Conservation (phyloP, 2,329 filamentous ascomycete species). For the Pseudogymnoascus sp. region DNA sequence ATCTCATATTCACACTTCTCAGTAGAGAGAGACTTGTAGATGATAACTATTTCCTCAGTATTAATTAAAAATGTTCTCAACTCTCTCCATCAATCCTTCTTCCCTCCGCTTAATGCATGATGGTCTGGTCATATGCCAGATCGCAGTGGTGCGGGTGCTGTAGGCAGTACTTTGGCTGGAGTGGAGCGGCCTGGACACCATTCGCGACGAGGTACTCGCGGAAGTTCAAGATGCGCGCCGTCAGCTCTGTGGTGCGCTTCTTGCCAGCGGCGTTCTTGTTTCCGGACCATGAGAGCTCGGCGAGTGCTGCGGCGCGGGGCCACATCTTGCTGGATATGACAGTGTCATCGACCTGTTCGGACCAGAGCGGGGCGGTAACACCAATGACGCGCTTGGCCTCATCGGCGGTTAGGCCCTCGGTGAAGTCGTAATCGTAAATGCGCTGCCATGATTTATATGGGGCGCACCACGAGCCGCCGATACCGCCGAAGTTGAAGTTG, state of each 20-base stretch:
- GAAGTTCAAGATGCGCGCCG: slow-evolving; percentile 50
- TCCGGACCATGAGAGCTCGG: slow-evolving; percentile 72
- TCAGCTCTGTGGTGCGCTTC: slow-evolving; percentile 53
- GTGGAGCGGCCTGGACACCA: slow-evolving; percentile 40
- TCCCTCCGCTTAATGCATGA: not conserved
- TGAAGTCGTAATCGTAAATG: slow-evolving; percentile 70
- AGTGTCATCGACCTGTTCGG: slow-evolving; percentile 63
- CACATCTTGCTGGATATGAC: slow-evolving; percentile 66
- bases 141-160: slow-evolving; percentile 50
- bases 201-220: slow-evolving; percentile 49
- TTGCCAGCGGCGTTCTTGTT: slow-evolving; percentile 51
- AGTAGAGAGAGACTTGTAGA: too few relatives aligned
- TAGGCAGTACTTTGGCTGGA: slow-evolving; percentile 50
- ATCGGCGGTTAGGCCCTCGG: slow-evolving; percentile 49
- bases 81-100: not conserved
- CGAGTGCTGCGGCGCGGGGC: slow-evolving; percentile 64
- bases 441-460: slow-evolving; percentile 74
- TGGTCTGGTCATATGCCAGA: slow-evolving; percentile 42
- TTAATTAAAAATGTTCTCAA: not conserved
- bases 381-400: slow-evolving; percentile 61
- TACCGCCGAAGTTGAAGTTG: slow-evolving; percentile 45
- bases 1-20: too few relatives aligned
- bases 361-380: slow-evolving; percentile 72
- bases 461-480: slow-evolving; percentile 69
- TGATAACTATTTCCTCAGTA: too few relatives aligned